Base-by-base conservation (phyloP, 2,329 filamentous ascomycete species). In the Penicillium digitatum region DNA sequence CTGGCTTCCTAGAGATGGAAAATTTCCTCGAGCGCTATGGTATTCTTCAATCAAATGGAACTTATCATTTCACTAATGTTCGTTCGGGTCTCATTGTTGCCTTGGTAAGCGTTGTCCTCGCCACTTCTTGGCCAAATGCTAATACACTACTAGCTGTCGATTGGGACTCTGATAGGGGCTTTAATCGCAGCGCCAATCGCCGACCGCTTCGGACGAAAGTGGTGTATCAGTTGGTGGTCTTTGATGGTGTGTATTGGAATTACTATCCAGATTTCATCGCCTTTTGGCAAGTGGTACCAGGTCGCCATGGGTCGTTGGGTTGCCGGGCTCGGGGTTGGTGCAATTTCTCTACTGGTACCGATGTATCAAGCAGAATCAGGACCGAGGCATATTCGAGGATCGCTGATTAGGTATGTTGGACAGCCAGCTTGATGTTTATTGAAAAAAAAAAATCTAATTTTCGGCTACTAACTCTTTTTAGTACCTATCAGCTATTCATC, bases 401-500 rank as follows among this genome's bases (percentile, higher is more conserved):
- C 75, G 0, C 47, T 79, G 44, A 71, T 78, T 46, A 70, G 67
- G 69, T 71, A 65, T 45, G 65, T 54, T 29, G 2, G 6, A 3
- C 7, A 24, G 2, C 14, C 2, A 32, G 5, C 26, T 9, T 2
- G 7, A 6, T 7, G 20, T 11, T 2, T 10, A n/a, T 29, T 2
- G 3, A 16, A 18, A 1, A 18, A 24, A 16, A 18, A 1, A 18
- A 24, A 0, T 22, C 4, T 2, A n/a, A 26, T 7, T 3, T n/a
- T 35, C 27, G 16, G 3, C 2, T 40, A 20, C 50, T 52, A 39
- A 55, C 43, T 6, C 12, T 9, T 34, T 14, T 1, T 38, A 74
- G 74, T 59, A 74, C 74, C 5, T 79, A 78, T 57, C 77, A 79
- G 54, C 64, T 79, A 5, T 78, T 79, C 56, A 75, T 78, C 58